Evolutionary conservation across 2,329 filamentous ascomycete species (phyloP), one percentile per base, ranked within the genome.

Genomic region (Pseudopyrenochaeta lycopersici): DNA sequence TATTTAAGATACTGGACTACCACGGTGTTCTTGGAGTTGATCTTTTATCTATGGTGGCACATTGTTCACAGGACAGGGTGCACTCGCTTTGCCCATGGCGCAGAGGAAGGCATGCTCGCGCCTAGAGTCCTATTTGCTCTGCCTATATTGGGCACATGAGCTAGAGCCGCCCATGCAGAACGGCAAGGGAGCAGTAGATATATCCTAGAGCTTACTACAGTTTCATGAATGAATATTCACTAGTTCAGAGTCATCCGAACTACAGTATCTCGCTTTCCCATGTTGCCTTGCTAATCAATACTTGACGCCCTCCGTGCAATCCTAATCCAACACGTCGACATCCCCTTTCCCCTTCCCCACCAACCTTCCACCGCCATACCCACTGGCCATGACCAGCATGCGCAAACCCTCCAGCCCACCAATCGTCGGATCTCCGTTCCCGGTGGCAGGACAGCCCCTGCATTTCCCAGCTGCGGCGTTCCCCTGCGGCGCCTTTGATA

Each of bases 1-100:
- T 21, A 11, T 32, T 29, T 12, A 39, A 27, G 27, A 33, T 18
- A n/a, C 17, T 46, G 15, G 33, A 41, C 42, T 27, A 45, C 35
- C 33, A 39, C 30, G 49, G 49, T 36, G 49, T 51, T 45, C 32
- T 12, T 31, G 49, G 49, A 51, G 48, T 50, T 45, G 15, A 35
- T 51, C 39, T 17, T 45, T 36, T 44, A 29, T 11, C 18, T 20
- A 5, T 27, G 23, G 29, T 18, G 35, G 49, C 49, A 51, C 33
- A 18, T 33, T 21, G 18, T 51, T 31, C 27, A 14, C 12, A 35
- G 42, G 27, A 40, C 27, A 11, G 18, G 30, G 32, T 12, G 15
- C 33, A 15, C 27, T 35, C 20, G 11, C 29, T 41, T 20, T 32
- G 14, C 27, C 30, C 21, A 18, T 3, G 21, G 7, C 11, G 27